A percentile compares a stretch with the other conserved stretches of the same genome.
phyloP scores from a whole-genome alignment of 208 protist species.

The Kentomonas sorsogonicus region DNA sequence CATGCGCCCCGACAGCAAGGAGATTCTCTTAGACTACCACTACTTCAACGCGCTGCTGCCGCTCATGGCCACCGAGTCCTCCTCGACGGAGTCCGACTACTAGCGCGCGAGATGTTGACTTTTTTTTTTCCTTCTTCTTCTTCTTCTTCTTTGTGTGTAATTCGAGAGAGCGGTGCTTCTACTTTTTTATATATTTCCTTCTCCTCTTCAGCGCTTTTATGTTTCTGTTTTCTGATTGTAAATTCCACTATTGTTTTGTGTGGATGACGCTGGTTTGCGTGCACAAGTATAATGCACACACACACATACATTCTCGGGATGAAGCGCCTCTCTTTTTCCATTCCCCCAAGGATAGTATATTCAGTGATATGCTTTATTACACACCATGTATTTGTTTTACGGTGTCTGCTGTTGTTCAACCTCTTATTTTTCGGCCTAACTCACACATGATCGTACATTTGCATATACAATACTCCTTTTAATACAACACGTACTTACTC shows the following conservation, averaged over 20 bases:
- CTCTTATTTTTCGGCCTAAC: not conserved
- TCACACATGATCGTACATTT: not conserved
- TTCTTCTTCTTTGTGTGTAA: no score
- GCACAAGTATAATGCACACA: not conserved
- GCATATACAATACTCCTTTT: no score
- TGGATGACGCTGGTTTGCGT: not conserved
- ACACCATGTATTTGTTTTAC: not conserved
- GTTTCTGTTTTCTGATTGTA: slow-evolving; percentile 5
- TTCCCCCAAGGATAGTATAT: not conserved
- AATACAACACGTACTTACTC: no score
- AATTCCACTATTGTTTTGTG: not conserved
- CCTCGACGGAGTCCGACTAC: slow-evolving; percentile 47
- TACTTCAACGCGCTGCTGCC: slow-evolving; percentile 80
- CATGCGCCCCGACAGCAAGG: slow-evolving; percentile 38
- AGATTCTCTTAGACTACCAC: slow-evolving; percentile 76
- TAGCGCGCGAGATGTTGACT: not conserved
- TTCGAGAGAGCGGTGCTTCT: slow-evolving; percentile 6
- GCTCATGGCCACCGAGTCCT: slow-evolving; percentile 36
- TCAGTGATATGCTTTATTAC: not conserved
- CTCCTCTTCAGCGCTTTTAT: slow-evolving; percentile 6
- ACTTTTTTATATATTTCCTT: slow-evolving; percentile 10
- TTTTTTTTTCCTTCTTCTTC: not conserved
- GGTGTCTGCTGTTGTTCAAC: not conserved
- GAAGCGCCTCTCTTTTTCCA: not conserved
- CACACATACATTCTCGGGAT: not conserved